Base-by-base conservation (phyloP, 2,329 filamentous ascomycete species). In the Alternaria consortialis region DNA sequence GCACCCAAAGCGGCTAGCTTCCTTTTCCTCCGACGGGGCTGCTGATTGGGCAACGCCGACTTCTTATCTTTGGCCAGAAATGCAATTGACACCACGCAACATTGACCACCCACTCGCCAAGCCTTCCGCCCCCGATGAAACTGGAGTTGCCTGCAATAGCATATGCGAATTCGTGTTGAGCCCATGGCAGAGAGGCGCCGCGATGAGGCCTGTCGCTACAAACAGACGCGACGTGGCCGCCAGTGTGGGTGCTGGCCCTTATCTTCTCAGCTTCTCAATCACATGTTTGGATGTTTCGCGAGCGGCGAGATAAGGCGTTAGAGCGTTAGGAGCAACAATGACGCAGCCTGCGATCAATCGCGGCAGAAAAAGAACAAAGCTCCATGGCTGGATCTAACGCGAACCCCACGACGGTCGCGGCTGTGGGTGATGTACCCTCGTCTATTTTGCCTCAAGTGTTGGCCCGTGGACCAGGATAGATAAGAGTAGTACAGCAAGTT, bases 401-500 rank as follows among this genome's bases (percentile, higher is more conserved):
- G 67, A 71, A 78, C 76, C 76, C 76, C 76, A 78, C 76, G 75
- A 68, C 70, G 63, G 58, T 69, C 67, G 60, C 51, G 40, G 44
- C 69, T 72, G 74, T 73, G 70, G 68, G 70, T 66, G 66, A 69
- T 69, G 69, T 66, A 68, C 60, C 60, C 59, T 77, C 73, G 72
- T 76, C 70, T 75, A 74, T 74, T 76, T 75, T 73, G 70, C 74
- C 72, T 70, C 66, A 65, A 72, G 65, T 54, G 65, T 58, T 69
- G 69, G 65, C 69, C 73, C 67, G 68, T 73, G 68, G 70, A 75
- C 74, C 68, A 72, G 74, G 73, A 72, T 66, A 74, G 75, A 77
- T 77, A 77, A 77, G 74, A 68, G 65, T 71, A 71, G 66, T 69
- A 77, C 74, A 73, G 58, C 69, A 71, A 64, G 68, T 71, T 70